Evolutionary conservation across 305 asterid genomes (phyloP), one percentile per base, ranked within the genome.

Genomic region (Fraxinus latifolia): DNA sequence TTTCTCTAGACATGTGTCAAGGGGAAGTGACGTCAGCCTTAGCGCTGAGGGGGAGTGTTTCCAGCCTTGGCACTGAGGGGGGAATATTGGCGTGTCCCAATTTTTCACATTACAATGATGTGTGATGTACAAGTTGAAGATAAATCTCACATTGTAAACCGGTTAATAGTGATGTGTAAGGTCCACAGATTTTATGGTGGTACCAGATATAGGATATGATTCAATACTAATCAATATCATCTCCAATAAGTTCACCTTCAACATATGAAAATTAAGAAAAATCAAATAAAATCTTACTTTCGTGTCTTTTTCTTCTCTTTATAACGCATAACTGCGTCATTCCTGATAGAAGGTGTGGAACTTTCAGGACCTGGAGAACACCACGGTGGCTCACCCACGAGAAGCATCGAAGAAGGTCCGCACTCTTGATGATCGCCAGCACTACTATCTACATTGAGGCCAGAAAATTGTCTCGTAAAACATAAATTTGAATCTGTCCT

Each of bases 251-350:
- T 21, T 60, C 14, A 60, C 21, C 68, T n/a, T 36, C 42, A 36
- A 36, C 42, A 7, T 36, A 36, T 74, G 15, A 74, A 62, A 34
- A 23, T 7, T 19, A 7, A 74, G 19, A 5, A 9, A 53, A 73
- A n/a, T 34, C 9, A 75, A 62, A 34, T 76, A 39, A 65, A 74
- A 74, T 60, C 86, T 80, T 82, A 89, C 92, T 85, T 83, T 72
- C 90, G 88, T 1, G 82, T 76, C 84, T 89, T 89, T 79, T 89
- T 89, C 87, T 89, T 89, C 83, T 88, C 92, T 80, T 75, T 88
- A 53, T 89, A 89, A 37, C 92, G 91, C 82, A 82, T 62, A 3
- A 89, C 90, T 72, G 88, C 92, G 71, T 84, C 76, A 55, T 85
- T 89, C 84, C 92, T 82, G 78, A 87, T 86, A 21, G 89, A 80